phyloP scores from a whole-genome alignment of 2,329 filamentous ascomycete genomes.

The Chalaropsis thielavioides region DNA sequence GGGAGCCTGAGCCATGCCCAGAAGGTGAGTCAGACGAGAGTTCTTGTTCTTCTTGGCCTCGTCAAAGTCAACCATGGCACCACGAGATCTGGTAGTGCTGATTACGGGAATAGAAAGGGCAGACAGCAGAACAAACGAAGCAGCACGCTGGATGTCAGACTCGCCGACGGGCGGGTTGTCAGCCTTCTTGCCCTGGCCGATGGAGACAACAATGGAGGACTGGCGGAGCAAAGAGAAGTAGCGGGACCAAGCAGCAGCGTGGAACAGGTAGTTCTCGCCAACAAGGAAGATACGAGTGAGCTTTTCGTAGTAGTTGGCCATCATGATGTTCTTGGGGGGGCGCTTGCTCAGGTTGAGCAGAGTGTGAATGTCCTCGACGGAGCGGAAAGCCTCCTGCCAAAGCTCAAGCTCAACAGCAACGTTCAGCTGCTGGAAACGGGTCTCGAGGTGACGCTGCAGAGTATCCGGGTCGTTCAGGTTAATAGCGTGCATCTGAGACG shows the following conservation, averaged over 20 bases:
- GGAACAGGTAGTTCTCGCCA: conserved; percentile 98
- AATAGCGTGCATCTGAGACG: conserved; percentile 97
- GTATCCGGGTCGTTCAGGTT: conserved; percentile 97
- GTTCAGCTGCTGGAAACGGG: conserved; percentile 95
- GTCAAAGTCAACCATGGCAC: conserved; percentile 90
- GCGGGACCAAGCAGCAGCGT: conserved; percentile 90
- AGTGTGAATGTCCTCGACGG: conserved; percentile 96
- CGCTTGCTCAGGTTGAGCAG: conserved; percentile 95
- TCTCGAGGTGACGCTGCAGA: conserved; percentile 91
- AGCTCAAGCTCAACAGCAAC: conserved; percentile 94
- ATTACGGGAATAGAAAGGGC: conserved; percentile 98
- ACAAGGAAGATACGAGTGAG: conserved; percentile 96
- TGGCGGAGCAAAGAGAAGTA: conserved; percentile 95
- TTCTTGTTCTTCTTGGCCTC: conserved; percentile 99
- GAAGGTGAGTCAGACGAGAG: conserved; percentile 83
- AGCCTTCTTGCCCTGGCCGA: conserved; percentile 78
- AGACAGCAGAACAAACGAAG: conserved; percentile 88
- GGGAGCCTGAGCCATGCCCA: conserved; percentile 82
- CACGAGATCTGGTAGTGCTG: conserved; percentile 90
- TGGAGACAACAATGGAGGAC: conserved; percentile 67
- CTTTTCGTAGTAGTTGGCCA: conserved; percentile 99
- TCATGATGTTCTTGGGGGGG: conserved; percentile 97
- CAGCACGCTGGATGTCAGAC: conserved; percentile 80
- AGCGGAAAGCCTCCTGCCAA: conserved; percentile 99
- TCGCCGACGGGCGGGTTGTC: conserved; percentile 87